Base-by-base conservation (phyloP, 805 yeast species). In the Kregervanrija delftensis region DNA sequence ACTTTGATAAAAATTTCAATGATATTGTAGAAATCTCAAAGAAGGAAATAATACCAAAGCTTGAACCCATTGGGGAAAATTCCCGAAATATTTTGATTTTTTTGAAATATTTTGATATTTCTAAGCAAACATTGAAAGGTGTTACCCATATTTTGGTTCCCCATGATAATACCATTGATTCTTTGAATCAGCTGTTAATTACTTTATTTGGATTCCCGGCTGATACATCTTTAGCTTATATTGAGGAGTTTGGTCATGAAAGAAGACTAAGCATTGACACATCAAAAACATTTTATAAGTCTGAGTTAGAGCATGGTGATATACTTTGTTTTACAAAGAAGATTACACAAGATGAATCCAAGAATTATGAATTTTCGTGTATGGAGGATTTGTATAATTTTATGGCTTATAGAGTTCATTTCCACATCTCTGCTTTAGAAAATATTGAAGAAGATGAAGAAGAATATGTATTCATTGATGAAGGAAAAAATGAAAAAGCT, bases 251-350 rank as follows among this genome's bases (percentile, higher is more conserved):
- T 17, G 75, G 78, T 34, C 76, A 78, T 2, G 67, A 66, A 5
- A 71, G 73, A 33, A 69, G 82, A 34, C 79, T 78, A 17, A 55
- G 56, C 11, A 47, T 81, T 35, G 71, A 63, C 38, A 55, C 59
- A 8, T 47, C 51, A n/a, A 53, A 54, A 32, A 67, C 79, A 1
- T 76, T 77, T 55, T 76, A 73, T 50, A 73, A 76, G 46, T 65
- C 73, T 34, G 93, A 86, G 52, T 57, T 85, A 14, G 68, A 71
- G 5, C 75, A 72, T 46, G 95, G 95, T 54, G 95, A 86, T 57
- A 82, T 86, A 12, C 58, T 86, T 28, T 63, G 68, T 39, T 54
- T 61, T 43, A 52, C 61, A 8, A 53, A 56, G 22, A 51, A 56
- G 4, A 46, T 47, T 3, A 15, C 43, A 4, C 41, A 32, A 4